Evolutionary conservation across 495 filamentous ascomycete genomes (phyloP).

Genomic region (Jackrogersella multiformis): DNA sequence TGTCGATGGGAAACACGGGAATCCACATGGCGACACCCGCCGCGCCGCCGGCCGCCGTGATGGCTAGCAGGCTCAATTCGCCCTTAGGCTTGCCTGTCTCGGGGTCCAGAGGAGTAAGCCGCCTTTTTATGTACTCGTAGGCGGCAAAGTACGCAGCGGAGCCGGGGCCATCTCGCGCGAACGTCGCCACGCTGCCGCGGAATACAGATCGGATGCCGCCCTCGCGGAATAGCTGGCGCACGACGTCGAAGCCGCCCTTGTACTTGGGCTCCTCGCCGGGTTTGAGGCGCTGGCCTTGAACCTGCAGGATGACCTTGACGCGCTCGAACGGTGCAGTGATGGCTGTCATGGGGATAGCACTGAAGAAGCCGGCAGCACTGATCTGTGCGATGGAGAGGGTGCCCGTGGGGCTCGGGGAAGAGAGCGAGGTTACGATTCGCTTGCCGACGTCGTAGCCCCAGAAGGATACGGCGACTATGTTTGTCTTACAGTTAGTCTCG

Average conservation of each 20-base stretch:
- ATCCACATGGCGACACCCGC: slow-evolving; percentile 99
- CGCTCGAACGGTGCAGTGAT: slow-evolving; percentile 99
- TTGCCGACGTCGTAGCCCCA: slow-evolving; percentile 99
- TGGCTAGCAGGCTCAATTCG: slow-evolving; percentile 78
- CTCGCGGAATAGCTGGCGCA: slow-evolving; percentile 90
- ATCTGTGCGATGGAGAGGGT: slow-evolving; percentile 84
- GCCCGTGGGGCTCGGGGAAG: slow-evolving; percentile 70
- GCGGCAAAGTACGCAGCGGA: slow-evolving; percentile 95
- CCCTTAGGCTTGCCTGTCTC: slow-evolving; percentile 74
- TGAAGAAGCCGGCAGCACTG: slow-evolving; percentile 95
- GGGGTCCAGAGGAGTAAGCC: slow-evolving; percentile 84
- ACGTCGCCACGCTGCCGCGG: slow-evolving; percentile 87
- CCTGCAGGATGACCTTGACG: slow-evolving; percentile 97
- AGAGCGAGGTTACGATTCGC: slow-evolving; percentile 75
- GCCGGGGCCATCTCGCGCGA: slow-evolving; percentile 92
- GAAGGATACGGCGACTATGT: slow-evolving; percentile 95
- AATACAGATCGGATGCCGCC: slow-evolving; percentile 92
- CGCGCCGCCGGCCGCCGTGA: slow-evolving; percentile 86
- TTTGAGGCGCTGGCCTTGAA: slow-evolving; percentile 91
- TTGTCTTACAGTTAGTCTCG: not conserved
- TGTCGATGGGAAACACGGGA: slow-evolving; percentile 97
- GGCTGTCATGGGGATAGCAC: slow-evolving; percentile 94
- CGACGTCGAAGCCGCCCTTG: slow-evolving; percentile 88
- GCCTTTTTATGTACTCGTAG: slow-evolving; percentile 93
- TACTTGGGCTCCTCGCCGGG: slow-evolving; percentile 95